Conservation (phyloP, 164 flowering plant genomes). For the Chimonanthus salicifolius region DNA sequence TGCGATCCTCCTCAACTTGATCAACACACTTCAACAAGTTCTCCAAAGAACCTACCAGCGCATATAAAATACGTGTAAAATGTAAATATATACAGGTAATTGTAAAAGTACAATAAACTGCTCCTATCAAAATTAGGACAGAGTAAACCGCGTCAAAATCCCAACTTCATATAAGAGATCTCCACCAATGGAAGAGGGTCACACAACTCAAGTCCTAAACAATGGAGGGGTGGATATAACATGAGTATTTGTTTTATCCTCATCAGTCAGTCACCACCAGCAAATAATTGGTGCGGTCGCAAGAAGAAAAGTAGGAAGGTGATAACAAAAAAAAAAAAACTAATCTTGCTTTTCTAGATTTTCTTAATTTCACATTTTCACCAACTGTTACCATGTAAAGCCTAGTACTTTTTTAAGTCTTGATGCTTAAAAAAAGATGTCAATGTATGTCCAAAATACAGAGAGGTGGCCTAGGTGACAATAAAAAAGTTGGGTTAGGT, state of each 20-base stretch:
- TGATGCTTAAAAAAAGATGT: not conserved
- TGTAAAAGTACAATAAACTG: not conserved
- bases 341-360: not conserved
- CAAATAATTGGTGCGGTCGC: not conserved
- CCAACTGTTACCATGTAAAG: no score
- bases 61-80: slow-evolving; percentile 3
- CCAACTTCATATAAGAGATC: not conserved
- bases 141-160: not conserved
- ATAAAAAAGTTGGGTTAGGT: no score
- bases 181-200: not conserved
- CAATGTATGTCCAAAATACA: not conserved
- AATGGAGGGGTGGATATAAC: not conserved
- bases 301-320: not conserved
- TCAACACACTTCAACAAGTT: slow-evolving; percentile 63
- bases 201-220: not conserved
- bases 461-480: not conserved
- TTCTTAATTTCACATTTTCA: no score
- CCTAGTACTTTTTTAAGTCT: no score
- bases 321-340: not conserved
- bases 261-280: not conserved
- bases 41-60: slow-evolving; percentile 61
- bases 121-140: not conserved
- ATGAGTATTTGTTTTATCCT: not conserved
- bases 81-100: not conserved
- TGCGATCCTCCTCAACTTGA: slow-evolving; percentile 62